These are phyloP conservation scores for Phytophthora constricta DNA, from an alignment of 352 stramenopile genomes.

Conservation along the genomic window DNA sequence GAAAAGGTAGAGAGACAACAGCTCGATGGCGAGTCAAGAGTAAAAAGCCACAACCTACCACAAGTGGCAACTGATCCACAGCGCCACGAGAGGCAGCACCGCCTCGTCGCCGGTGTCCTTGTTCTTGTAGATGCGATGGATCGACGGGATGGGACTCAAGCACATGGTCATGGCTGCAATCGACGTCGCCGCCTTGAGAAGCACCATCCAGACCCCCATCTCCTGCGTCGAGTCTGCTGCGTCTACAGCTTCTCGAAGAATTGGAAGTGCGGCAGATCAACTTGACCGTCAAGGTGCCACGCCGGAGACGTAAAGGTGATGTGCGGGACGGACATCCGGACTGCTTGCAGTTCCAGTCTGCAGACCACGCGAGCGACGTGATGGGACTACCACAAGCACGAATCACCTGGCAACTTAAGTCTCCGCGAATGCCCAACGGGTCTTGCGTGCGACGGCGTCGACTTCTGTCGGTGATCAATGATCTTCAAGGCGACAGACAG, in stretches of 20 bases:
- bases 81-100: slow-evolving; percentile 30
- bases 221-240: background rate
- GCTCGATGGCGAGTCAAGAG: background rate
- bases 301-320: too few relatives aligned
- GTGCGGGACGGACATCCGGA: too few relatives aligned
- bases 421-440: too few relatives aligned
- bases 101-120: slow-evolving; percentile 27
- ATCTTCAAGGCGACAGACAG: too few relatives aligned
- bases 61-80: slow-evolving; percentile 29
- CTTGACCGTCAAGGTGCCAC: too few relatives aligned
- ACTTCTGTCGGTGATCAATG: too few relatives aligned
- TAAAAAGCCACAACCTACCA: slow-evolving; percentile 2
- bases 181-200: slow-evolving; percentile 30
- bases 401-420: too few relatives aligned
- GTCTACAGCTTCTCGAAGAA: background rate
- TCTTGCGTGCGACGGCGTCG: too few relatives aligned
- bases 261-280: too few relatives aligned
- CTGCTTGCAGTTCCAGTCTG: too few relatives aligned
- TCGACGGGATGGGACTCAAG: slow-evolving; percentile 26
- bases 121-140: slow-evolving; percentile 20
- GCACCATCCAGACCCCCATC: slow-evolving; percentile 19
- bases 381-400: too few relatives aligned
- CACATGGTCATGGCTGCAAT: slow-evolving; percentile 30
- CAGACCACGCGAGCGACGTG: too few relatives aligned
- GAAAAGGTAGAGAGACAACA: background rate